Conservation (phyloP, 2,329 filamentous ascomycete species). For the Epichloe baconii region DNA sequence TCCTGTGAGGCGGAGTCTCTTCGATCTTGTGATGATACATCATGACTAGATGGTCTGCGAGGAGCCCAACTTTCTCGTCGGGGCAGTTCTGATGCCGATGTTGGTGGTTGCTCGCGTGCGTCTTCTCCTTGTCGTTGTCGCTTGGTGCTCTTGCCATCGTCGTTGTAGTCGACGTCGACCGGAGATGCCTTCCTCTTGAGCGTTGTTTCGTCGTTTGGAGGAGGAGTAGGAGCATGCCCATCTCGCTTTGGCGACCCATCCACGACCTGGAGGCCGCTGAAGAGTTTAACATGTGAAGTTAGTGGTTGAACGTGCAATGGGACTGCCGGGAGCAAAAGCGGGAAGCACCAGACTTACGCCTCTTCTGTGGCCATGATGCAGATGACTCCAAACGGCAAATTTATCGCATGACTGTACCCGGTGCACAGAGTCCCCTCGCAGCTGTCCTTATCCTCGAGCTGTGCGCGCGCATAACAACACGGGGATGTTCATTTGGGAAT, state of each 20-base stretch:
- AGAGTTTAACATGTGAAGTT: neutral
- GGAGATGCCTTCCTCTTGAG: slow-evolving; percentile 19
- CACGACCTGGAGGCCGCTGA: neutral
- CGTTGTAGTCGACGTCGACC: slow-evolving; percentile 9
- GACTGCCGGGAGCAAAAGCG: neutral
- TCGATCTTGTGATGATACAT: slow-evolving; percentile 7
- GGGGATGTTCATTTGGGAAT: neutral
- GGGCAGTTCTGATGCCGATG: neutral
- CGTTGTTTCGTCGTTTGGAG: slow-evolving; percentile 1
- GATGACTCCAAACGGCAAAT: neutral
- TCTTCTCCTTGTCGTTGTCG: slow-evolving; percentile 12
- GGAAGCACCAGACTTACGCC: slow-evolving; percentile 3
- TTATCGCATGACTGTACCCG: neutral
- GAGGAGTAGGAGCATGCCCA: neutral
- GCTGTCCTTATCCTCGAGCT: neutral
- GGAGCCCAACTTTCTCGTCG: neutral
- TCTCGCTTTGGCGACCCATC: neutral
- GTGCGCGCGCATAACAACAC: neutral
- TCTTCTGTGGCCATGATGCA: slow-evolving; percentile 6
- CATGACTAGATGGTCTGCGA: slow-evolving; percentile 3
- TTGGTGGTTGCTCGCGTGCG: slow-evolving; percentile 6
- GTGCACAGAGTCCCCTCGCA: neutral
- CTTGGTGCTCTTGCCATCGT: slow-evolving; percentile 9
- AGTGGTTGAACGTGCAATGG: neutral
- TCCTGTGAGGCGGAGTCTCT: slow-evolving; percentile 33